Evolutionary conservation across 345 rosid species (phyloP), one percentile per base, ranked within the genome.

Genomic region (Eucalyptus polybractea): DNA sequence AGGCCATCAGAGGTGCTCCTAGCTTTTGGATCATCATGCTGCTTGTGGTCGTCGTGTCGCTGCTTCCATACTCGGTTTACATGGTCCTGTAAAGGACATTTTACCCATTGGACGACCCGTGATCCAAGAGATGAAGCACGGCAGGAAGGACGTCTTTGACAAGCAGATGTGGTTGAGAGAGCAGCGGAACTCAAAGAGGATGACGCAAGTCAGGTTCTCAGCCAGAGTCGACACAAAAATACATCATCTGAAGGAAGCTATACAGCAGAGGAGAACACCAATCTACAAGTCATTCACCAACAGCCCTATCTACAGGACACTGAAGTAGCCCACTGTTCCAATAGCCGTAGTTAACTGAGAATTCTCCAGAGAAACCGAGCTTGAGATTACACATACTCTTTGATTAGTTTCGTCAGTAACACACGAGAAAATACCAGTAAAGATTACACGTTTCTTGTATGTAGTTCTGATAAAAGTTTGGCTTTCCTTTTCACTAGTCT

Each of bases 101-200:
- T 62, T 81, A 91, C 65, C 99, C 98, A 25, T 91, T 95, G 95
- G 96, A 97, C 21, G 93, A 96, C 89, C 98, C 69, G 87, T 96
- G 33, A 91, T 97, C 89, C 97, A 95, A 87, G 99, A 96, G 93
- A 96, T 97, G 90, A 93, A 95, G 86, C 90, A 94, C 67, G 89
- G 80, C 92, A 91, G 87, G 90, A 92, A 92, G 87, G 95, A 95
- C 76, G 87, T 91, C 15, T 90, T 56, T 44, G 95, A 95, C 25
- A 93, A 95, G 65, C 37, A 90, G 45, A 94, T 93, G 93, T 95
- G 97, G 98, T 33, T 80, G 40, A 93, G 95, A 92, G 97, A 97
- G 89, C 94, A 91, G 86, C 86, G 65, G 1, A 96, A 94, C 45
- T 93, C 95, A 2, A 92, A 93, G 90, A 91, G 90, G 90, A 90